Evolutionary conservation across 495 filamentous ascomycete genomes (phyloP).

Genomic region (Hapsidospora chrysogenum): DNA sequence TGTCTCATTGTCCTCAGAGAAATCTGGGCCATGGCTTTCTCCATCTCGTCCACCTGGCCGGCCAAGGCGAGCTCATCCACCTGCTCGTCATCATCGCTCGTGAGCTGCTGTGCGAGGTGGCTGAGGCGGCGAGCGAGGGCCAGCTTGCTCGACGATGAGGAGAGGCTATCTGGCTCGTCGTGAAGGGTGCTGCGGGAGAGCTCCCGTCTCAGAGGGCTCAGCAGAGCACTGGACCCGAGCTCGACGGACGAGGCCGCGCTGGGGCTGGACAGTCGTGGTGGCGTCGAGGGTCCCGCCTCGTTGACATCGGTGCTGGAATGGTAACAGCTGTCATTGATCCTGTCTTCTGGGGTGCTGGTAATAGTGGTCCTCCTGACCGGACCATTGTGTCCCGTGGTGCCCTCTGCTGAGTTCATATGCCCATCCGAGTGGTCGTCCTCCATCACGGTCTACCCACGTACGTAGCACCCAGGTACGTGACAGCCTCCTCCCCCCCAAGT

Average conservation of each 20-base stretch:
- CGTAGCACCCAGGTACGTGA: no score
- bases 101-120: conserved; percentile 23
- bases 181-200: neutral
- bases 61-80: conserved; percentile 16
- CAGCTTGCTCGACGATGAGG: conserved; percentile 19
- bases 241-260: conserved; percentile 1
- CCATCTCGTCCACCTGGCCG: conserved; percentile 29
- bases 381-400: no score
- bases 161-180: conserved; percentile 4
- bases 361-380: neutral
- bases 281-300: conserved; percentile 1
- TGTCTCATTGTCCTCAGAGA: neutral
- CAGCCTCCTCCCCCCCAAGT: no score
- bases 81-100: conserved; percentile 7
- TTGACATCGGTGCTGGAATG: no score
- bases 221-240: neutral
- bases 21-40: conserved; percentile 11
- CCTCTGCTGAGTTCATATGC: no score
- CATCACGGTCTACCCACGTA: no score
- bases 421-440: no score
- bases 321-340: no score
- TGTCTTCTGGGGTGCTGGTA: neutral
- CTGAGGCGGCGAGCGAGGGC: conserved; percentile 30
- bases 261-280: conserved; percentile 2
- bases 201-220: conserved; percentile 2